Evolutionary conservation across 345 rosid genomes (phyloP).

Genomic region (Microthlaspi erraticum): DNA sequence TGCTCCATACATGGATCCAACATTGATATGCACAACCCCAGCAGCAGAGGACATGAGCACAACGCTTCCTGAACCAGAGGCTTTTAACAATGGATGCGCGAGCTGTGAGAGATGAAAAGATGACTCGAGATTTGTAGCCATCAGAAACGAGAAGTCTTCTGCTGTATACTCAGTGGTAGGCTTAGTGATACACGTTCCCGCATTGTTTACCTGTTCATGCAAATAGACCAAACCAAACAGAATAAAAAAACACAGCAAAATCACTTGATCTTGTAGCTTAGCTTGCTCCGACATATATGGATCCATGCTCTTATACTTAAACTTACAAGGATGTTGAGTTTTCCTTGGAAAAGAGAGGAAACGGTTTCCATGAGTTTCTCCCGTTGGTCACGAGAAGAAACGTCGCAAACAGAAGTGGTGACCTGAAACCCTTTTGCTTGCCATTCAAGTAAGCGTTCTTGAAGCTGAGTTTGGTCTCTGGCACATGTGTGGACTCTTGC

Average conservation of each 20-base stretch:
- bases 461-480: conserved; percentile 37
- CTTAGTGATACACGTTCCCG: conserved; percentile 63
- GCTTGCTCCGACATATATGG: not conserved
- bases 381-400: conserved; percentile 35
- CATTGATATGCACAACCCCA: conserved; percentile 41
- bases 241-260: not conserved
- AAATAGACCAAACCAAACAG: not conserved
- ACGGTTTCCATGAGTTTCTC: conserved; percentile 41
- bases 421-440: conserved; percentile 36
- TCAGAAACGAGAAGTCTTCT: conserved; percentile 57
- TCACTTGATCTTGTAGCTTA: not conserved
- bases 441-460: conserved; percentile 40
- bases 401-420: conserved; percentile 30
- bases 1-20: conserved; percentile 49
- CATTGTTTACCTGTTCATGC: conserved; percentile 60
- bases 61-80: conserved; percentile 63
- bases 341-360: conserved; percentile 42
- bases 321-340: conserved; percentile 41
- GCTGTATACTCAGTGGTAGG: conserved; percentile 57
- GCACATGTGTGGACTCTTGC: conserved; percentile 43
- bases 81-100: conserved; percentile 64
- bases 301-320: not conserved
- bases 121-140: conserved; percentile 74
- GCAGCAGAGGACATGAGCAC: conserved; percentile 74
- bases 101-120: conserved; percentile 71